These are phyloP conservation scores for Prorocentrum cordatum DNA, from an alignment of 169 alveolate genomes.

Conservation along the genomic window DNA sequence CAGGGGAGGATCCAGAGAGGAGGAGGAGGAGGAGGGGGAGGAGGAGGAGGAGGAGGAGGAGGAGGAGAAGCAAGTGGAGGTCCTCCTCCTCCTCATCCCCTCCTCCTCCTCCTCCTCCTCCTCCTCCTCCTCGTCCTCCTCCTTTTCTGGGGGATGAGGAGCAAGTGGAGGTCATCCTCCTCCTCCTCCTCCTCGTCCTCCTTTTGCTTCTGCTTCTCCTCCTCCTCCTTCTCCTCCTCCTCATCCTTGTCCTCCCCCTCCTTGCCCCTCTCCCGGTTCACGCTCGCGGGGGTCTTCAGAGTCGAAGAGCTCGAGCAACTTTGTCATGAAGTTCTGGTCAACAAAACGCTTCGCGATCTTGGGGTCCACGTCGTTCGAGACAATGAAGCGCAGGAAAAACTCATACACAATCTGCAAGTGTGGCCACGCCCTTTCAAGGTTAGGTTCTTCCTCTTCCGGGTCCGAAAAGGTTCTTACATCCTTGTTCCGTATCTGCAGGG, in stretches of 20 bases:
- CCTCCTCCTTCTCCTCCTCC: neutral
- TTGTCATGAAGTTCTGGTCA: slow-evolving; percentile 82
- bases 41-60: too few species aligned
- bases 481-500: slow-evolving; percentile 73
- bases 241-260: too few species aligned
- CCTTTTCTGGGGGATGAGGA: too few species aligned
- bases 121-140: too few species aligned
- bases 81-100: too few species aligned
- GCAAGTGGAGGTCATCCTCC: too few species aligned
- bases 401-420: slow-evolving; percentile 80
- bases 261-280: too few species aligned
- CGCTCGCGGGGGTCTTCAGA: slow-evolving; percentile 91
- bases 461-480: slow-evolving; percentile 72
- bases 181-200: too few species aligned
- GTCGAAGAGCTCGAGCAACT: slow-evolving; percentile 82
- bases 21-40: too few species aligned
- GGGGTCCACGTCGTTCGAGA: slow-evolving; percentile 81
- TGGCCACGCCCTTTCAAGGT: slow-evolving; percentile 81
- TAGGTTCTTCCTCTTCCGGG: slow-evolving; percentile 82
- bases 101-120: too few species aligned
- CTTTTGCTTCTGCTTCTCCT: neutral
- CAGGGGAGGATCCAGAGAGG: too few species aligned
- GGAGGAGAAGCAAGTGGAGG: too few species aligned
- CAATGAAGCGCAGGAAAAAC: slow-evolving; percentile 82
- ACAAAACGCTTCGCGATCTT: slow-evolving; percentile 82